A percentile compares a stretch with the other conserved stretches of the same genome.
Evolutionary conservation across 2,329 filamentous ascomycete genomes (phyloP).

Genomic region (Ophiostoma sp.): DNA sequence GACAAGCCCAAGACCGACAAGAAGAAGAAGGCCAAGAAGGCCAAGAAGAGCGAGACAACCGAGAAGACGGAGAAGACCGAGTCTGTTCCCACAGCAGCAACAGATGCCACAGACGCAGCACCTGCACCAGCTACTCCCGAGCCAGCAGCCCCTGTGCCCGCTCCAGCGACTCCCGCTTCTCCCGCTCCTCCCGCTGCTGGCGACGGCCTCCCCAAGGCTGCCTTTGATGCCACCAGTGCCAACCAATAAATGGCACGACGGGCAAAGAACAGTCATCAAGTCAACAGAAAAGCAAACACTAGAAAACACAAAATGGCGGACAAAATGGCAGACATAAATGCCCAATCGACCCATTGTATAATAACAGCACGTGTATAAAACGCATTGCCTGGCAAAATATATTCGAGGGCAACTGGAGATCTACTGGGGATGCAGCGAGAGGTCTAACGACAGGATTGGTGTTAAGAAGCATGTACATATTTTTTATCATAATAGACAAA

Average conservation of each 20-base stretch:
- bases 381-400: not conserved
- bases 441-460: not conserved
- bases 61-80: conserved; percentile 1
- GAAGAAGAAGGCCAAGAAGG: conserved; percentile 11
- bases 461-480: conserved; percentile 8
- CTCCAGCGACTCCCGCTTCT: not conserved
- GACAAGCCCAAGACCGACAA: conserved; percentile 4
- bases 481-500: conserved; percentile 7
- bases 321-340: not conserved
- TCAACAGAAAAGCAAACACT: not conserved
- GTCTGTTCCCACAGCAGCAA: conserved; percentile 3
- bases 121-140: not conserved
- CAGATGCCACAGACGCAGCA: conserved; percentile 6
- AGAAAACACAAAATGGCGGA: not conserved
- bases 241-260: conserved; percentile 5
- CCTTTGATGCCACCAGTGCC: conserved; percentile 15
- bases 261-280: not conserved
- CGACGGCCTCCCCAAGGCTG: conserved; percentile 5
- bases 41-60: not conserved
- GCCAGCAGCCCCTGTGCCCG: not conserved
- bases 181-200: not conserved
- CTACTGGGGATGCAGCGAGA: not conserved
- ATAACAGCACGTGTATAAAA: conserved; percentile 14
- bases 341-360: not conserved
- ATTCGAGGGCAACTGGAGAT: not conserved